Evolutionary conservation across 1,139 yeast species (phyloP).

Genomic region (Suhomyces maxii): DNA sequence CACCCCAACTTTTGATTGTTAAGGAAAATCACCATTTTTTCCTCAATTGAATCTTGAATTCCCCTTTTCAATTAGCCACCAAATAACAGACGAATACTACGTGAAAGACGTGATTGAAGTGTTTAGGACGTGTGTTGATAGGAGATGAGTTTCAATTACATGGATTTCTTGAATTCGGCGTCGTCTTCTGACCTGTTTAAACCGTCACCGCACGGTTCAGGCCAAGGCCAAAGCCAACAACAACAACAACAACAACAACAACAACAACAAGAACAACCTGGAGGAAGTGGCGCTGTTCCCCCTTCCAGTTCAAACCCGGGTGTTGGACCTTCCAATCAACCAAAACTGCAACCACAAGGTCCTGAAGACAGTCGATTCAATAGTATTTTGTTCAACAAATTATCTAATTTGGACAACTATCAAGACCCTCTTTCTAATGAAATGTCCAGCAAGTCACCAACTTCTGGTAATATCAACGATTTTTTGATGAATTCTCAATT

Average conservation of each 20-base stretch:
- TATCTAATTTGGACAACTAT: constrained; percentile 24
- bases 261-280: not conserved
- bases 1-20: not conserved
- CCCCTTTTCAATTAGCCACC: not conserved
- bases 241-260: constrained; percentile 5
- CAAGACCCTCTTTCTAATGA: constrained; percentile 2
- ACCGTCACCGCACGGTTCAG: constrained; percentile 3
- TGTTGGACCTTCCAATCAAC: not conserved
- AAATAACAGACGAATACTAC: not conserved
- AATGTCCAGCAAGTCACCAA: constrained; percentile 12
- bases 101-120: not conserved
- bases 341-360: constrained; percentile 1
- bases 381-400: constrained; percentile 29
- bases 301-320: not conserved
- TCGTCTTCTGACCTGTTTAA: not conserved
- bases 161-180: constrained; percentile 32
- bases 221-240: not conserved
- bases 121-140: not conserved
- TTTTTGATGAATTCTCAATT: constrained; percentile 8
- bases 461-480: constrained; percentile 14
- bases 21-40: not conserved
- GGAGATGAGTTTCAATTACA: constrained; percentile 38
- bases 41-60: not conserved
- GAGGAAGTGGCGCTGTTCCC: constrained; percentile 1
- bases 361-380: constrained; percentile 21